Base-by-base conservation (phyloP, 1,284 basidiomycete species). In the Ustilago bromivora region DNA sequence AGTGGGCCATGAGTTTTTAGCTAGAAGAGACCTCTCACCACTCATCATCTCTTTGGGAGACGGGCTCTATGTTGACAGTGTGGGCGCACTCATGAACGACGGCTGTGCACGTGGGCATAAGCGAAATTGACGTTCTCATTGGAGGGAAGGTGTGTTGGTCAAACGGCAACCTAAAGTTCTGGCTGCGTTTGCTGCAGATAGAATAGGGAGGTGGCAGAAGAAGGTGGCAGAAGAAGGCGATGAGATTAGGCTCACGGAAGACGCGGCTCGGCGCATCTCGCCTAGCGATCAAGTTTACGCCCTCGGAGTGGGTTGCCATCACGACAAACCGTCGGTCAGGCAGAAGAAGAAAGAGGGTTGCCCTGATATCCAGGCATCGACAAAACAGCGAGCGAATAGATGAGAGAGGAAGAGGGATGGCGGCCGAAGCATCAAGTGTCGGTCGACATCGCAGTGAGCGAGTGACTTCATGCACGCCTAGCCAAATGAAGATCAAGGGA, bases 181-280 rank as follows among this genome's bases (percentile, higher is more conserved):
- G 19, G 19, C 19, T 19, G 19, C 19, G 19, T 19, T 19, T 19
- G 35, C 35, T 36, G 35, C 19, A 36, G 35, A 36, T 7, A 12
- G 35, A 36, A 12, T 17, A 9, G 40, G 12, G 13, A n/a, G n/a
- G n/a, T n/a, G n/a, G n/a, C n/a, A n/a, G n/a, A n/a, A n/a, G n/a
- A n/a, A 46, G 31, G 19, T 41, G 19, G 19, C 15, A 56, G 19
- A 19, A 19, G 32, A 10, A 13, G 54, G n/a, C 43, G 31, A 32
- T n/a, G 43, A 47, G 32, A 34, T 54, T 47, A 23, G 47, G 57
- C 35, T 38, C 19, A 51, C 57, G 57, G 57, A 59, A 59, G 57
- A 59, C 35, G 46, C 28, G 43, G 43, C 12, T 51, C 57, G 47
- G 57, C 35, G n/a, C 46, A 51, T 31, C 47, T 59, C 57, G 57